phyloP scores from a whole-genome alignment of 192 early-diverging fungal genomes.

The Martensiomyces pterosporus region DNA sequence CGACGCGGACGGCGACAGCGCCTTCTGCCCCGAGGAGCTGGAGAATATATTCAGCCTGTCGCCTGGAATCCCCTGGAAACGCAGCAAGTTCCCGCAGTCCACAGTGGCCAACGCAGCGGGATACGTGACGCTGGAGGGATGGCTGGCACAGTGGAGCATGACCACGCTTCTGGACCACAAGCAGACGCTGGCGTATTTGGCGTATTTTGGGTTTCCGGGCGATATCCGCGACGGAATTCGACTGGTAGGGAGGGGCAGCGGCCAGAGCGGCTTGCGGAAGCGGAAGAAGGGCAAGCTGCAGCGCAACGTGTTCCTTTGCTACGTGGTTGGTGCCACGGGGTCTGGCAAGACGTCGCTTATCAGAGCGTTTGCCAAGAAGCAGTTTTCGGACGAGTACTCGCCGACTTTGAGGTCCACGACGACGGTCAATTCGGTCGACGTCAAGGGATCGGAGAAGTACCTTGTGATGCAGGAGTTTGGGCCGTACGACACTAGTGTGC shows the following conservation, averaged over 20 bases:
- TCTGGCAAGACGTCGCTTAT: conserved; percentile 92
- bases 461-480: conserved; percentile 96
- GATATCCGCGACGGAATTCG: conserved; percentile 88
- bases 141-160: conserved; percentile 99
- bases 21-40: conserved; percentile 80
- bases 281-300: conserved; percentile 80
- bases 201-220: conserved; percentile 92
- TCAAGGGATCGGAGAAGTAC: conserved; percentile 91
- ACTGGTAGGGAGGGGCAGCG: conserved; percentile 40
- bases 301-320: conserved; percentile 88
- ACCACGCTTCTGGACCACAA: conserved; percentile 89
- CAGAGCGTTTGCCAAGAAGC: conserved; percentile 80
- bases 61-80: conserved; percentile 92
- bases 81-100: conserved; percentile 80
- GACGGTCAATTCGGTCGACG: conserved; percentile 93
- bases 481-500: conserved; percentile 80
- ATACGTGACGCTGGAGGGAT: conserved; percentile 91
- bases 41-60: conserved; percentile 82
- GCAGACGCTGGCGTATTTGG: conserved; percentile 88
- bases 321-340: conserved; percentile 90
- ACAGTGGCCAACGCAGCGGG: conserved; percentile 88
- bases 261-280: conserved; percentile 60
- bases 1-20: conserved; percentile 97
- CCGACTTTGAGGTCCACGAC: conserved; percentile 73
- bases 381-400: conserved; percentile 68